These are phyloP conservation scores for Typha latifolia DNA, from an alignment of 176 grass and related monocot species.

Conservation along the genomic window DNA sequence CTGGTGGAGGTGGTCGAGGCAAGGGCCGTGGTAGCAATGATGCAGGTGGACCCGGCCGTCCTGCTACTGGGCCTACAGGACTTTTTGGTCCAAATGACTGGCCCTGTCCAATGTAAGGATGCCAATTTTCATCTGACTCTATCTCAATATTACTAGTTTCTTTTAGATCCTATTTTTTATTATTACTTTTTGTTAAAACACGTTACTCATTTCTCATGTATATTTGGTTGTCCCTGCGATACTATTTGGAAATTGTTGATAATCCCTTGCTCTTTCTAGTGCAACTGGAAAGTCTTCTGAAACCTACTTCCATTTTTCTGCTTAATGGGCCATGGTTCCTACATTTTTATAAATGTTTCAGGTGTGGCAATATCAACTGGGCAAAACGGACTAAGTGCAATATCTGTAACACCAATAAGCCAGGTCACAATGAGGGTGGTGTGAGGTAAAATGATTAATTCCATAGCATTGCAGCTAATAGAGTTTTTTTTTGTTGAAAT, in stretches of 20 bases:
- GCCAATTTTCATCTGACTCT: background rate
- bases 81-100: constrained; percentile 99
- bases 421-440: constrained; percentile 83
- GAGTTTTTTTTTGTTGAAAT: background rate
- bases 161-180: background rate
- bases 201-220: background rate
- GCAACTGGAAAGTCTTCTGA: background rate
- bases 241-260: background rate
- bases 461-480: background rate
- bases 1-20: constrained; percentile 13
- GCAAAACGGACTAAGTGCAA: constrained; percentile 92
- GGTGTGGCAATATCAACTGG: constrained; percentile 96
- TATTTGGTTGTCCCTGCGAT: background rate
- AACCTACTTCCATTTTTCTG: background rate
- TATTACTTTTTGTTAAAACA: background rate
- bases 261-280: no score
- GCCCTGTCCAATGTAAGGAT: constrained; percentile 86
- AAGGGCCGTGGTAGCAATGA: constrained; percentile 9
- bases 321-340: no score
- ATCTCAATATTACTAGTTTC: background rate
- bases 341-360: constrained; percentile 21
- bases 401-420: constrained; percentile 90
- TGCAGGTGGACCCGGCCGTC: constrained; percentile 6
- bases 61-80: constrained; percentile 72
- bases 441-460: constrained; percentile 46